phyloP scores from a whole-genome alignment of 306 rosid species.

The Glycine tomentella region DNA sequence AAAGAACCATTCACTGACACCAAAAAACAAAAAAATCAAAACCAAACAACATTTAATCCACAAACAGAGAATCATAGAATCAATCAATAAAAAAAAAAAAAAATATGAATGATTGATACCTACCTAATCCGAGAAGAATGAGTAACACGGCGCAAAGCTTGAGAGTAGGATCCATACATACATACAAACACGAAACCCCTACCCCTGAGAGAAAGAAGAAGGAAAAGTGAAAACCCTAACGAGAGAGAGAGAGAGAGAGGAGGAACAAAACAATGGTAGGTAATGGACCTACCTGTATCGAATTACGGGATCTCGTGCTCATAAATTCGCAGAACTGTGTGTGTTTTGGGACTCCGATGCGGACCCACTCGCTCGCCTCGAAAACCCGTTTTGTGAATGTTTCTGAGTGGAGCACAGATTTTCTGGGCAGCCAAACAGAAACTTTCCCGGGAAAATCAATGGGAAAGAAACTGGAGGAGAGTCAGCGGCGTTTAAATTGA shows the following conservation, averaged over 20 bases:
- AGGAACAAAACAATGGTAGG: not conserved
- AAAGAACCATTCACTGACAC: slow-evolving; percentile 57
- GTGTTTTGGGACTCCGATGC: slow-evolving; percentile 53
- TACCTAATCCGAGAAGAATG: slow-evolving; percentile 70
- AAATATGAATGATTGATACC: slow-evolving; percentile 49
- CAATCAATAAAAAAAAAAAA: not conserved
- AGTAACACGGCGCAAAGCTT: slow-evolving; percentile 57
- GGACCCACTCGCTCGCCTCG: slow-evolving; percentile 44
- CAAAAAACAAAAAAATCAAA: slow-evolving; percentile 15
- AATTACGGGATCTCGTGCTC: slow-evolving; percentile 73
- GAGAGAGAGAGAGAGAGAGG: not conserved
- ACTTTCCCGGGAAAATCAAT: slow-evolving; percentile 49
- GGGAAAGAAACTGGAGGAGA: not conserved
- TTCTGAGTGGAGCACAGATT: slow-evolving; percentile 18
- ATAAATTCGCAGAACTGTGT: slow-evolving; percentile 57
- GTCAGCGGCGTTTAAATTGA: not conserved
- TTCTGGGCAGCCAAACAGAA: slow-evolving; percentile 50
- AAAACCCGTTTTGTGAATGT: slow-evolving; percentile 33
- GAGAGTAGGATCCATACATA: slow-evolving; percentile 61
- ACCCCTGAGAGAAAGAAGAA: slow-evolving; percentile 45
- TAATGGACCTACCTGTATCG: slow-evolving; percentile 60
- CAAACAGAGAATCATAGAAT: not conserved
- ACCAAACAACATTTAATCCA: slow-evolving; percentile 4
- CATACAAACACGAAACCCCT: slow-evolving; percentile 58
- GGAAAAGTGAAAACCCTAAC: slow-evolving; percentile 33